Percentiles rank a stretch among this genome's conserved stretches.
Conservation (phyloP, 164 flowering plant genomes). For the Warburgia ugandensis region DNA sequence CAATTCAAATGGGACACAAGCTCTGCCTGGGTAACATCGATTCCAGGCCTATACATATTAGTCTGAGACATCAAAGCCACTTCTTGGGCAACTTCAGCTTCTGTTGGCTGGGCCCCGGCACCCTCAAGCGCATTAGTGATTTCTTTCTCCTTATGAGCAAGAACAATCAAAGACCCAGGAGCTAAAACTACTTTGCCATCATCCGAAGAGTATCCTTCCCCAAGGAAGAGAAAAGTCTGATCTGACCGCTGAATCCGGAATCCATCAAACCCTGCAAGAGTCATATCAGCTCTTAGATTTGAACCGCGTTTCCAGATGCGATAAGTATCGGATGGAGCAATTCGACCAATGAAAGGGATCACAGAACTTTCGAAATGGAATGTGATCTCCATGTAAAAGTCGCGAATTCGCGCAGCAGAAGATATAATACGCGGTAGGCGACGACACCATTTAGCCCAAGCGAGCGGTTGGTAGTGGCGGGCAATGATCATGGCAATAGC, state of each 20-base stretch:
- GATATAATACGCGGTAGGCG: slow-evolving; percentile 88
- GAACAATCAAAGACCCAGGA: slow-evolving; percentile 88
- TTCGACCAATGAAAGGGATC: slow-evolving; percentile 90
- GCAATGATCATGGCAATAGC: slow-evolving; percentile 92
- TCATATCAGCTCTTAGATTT: slow-evolving; percentile 96
- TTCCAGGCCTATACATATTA: slow-evolving; percentile 99
- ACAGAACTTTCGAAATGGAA: slow-evolving; percentile 98
- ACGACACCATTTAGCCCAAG: slow-evolving; percentile 99
- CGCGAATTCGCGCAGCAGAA: slow-evolving; percentile 73
- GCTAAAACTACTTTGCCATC: slow-evolving; percentile 47
- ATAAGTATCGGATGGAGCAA: slow-evolving; percentile 98
- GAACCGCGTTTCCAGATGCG: slow-evolving; percentile 98
- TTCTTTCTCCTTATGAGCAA: slow-evolving; percentile 93
- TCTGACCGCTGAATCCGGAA: slow-evolving; percentile 94
- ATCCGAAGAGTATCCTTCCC: slow-evolving; percentile 71
- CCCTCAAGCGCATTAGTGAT: slow-evolving; percentile 95
- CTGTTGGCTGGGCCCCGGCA: slow-evolving; percentile 88
- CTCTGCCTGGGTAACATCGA: slow-evolving; percentile 98
- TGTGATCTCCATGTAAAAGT: slow-evolving; percentile 96
- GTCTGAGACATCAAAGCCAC: slow-evolving; percentile 98
- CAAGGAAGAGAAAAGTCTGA: slow-evolving; percentile 89
- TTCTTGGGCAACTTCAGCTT: slow-evolving; percentile 94
- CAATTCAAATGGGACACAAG: slow-evolving; percentile 87
- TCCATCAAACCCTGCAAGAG: slow-evolving; percentile 98
- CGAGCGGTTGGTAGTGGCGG: slow-evolving; percentile 91